These are phyloP conservation scores for Funneliformis geosporum DNA, from an alignment of 192 early-diverging fungal species.

Conservation along the genomic window DNA sequence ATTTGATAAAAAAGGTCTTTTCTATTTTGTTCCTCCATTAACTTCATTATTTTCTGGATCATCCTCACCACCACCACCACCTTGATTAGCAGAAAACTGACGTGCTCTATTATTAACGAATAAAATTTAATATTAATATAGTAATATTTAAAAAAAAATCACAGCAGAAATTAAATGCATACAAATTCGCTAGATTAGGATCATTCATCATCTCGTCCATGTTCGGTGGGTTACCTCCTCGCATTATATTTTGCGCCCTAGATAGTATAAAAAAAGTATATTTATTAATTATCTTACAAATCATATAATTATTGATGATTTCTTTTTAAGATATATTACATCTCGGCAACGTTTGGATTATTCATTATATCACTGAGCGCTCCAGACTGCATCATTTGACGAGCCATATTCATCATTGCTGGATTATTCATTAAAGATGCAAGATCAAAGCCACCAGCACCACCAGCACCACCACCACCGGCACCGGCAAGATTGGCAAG, in stretches of 20 bases:
- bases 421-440: conserved; percentile 90
- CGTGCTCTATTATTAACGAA: conserved; percentile 42
- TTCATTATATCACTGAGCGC: conserved; percentile 83
- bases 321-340: conserved; percentile 56
- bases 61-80: conserved; percentile 35
- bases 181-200: conserved; percentile 63
- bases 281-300: neutral
- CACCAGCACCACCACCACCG: conserved; percentile 46
- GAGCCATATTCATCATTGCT: conserved; percentile 94
- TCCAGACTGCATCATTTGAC: conserved; percentile 84
- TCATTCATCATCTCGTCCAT: conserved; percentile 69
- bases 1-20: no score
- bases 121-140: neutral
- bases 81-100: conserved; percentile 46
- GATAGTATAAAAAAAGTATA: conserved; percentile 11
- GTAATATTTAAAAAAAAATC: neutral
- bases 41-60: conserved; percentile 27
- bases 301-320: conserved; percentile 17
- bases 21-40: conserved; percentile 30
- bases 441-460: conserved; percentile 74
- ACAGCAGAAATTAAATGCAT: conserved; percentile 28
- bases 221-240: conserved; percentile 58
- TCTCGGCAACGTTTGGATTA: conserved; percentile 86
- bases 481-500: conserved; percentile 38
- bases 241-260: conserved; percentile 81